These are phyloP conservation scores for Panicum hallii DNA, from an alignment of 202 grass and related monocot species.

Conservation along the genomic window DNA sequence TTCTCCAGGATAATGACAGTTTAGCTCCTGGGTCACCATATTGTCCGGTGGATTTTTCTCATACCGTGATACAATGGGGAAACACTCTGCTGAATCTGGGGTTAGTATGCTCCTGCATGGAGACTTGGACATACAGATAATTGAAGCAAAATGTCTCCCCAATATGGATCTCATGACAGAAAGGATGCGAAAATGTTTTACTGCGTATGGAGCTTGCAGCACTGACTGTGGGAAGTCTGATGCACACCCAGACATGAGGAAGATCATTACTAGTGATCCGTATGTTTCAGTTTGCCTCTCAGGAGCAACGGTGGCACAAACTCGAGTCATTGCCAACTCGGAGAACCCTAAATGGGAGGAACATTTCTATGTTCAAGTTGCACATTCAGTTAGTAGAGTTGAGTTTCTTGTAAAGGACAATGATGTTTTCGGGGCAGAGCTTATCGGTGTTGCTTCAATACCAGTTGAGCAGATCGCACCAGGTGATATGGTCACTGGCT, in stretches of 20 bases:
- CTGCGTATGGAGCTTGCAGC: constrained; percentile 65
- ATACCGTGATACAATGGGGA: constrained; percentile 49
- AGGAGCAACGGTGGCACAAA: constrained; percentile 82
- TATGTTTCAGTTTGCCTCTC: constrained; percentile 93
- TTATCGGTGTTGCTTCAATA: constrained; percentile 83
- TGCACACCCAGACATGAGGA: constrained; percentile 54
- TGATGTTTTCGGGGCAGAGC: constrained; percentile 88
- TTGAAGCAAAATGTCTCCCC: constrained; percentile 87
- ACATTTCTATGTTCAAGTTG: constrained; percentile 88
- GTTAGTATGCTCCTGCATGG: constrained; percentile 71
- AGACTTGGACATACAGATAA: constrained; percentile 87
- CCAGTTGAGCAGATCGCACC: constrained; percentile 66
- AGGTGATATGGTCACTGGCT: constrained; percentile 61
- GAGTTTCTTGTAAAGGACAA: constrained; percentile 98
- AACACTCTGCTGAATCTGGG: constrained; percentile 43
- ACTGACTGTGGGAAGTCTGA: constrained; percentile 55
- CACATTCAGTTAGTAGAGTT: constrained; percentile 69
- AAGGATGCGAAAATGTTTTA: constrained; percentile 81
- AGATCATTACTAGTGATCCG: constrained; percentile 95
- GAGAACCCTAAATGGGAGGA: constrained; percentile 98
- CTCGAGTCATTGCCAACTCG: constrained; percentile 81
- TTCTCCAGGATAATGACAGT: constrained; percentile 27
- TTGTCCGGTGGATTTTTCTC: constrained; percentile 26
- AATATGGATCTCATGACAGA: constrained; percentile 94
- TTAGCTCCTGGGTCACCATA: constrained; percentile 25